Conservation (phyloP, 2,329 filamentous ascomycete genomes). For the Emericellopsis atlantica region DNA sequence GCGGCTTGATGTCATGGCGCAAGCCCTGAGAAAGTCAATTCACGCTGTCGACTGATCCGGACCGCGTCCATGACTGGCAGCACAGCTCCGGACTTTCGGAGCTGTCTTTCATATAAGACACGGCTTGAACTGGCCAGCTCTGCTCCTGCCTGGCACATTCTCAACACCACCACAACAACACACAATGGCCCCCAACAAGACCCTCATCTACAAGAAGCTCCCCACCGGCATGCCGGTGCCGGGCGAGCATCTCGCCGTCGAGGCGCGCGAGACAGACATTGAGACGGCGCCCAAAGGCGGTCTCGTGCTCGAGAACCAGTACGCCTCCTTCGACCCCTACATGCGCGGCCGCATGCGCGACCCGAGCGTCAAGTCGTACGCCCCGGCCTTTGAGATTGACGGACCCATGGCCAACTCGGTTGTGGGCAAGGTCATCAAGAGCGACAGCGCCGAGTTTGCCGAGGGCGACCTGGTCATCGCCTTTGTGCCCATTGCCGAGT, state of each 20-base stretch:
- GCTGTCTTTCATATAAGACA: no score
- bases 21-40: no score
- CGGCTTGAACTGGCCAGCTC: no score
- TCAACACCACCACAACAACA: background rate
- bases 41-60: no score
- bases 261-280: conserved; percentile 49
- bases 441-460: conserved; percentile 47
- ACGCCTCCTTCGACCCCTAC: conserved; percentile 74
- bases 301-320: conserved; percentile 59
- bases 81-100: no score
- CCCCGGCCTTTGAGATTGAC: conserved; percentile 37
- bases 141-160: background rate
- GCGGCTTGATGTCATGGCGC: no score
- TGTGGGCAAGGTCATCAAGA: conserved; percentile 60
- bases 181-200: conserved; percentile 42
- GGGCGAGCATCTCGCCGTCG: conserved; percentile 53
- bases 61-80: no score
- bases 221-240: conserved; percentile 49
- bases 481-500: conserved; percentile 53
- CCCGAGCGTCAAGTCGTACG: conserved; percentile 48
- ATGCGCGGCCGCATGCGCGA: conserved; percentile 68
- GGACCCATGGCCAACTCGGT: conserved; percentile 51
- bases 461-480: conserved; percentile 54
- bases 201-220: conserved; percentile 51
- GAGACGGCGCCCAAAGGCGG: conserved; percentile 43